Evolutionary conservation across 176 grass and related monocot species (phyloP).

Genomic region (Ananas comosus): DNA sequence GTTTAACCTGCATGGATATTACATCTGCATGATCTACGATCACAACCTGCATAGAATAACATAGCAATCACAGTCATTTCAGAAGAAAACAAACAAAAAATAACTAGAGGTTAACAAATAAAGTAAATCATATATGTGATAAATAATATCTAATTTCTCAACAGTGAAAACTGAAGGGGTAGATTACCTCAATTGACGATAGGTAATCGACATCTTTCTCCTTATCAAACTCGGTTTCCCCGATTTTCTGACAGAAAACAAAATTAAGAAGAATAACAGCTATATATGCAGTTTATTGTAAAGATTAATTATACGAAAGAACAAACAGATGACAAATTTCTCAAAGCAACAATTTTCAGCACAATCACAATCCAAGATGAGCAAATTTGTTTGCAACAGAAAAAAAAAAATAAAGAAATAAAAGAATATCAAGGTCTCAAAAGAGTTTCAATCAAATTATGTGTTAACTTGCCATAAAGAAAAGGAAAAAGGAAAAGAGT

Average conservation of each 20-base stretch:
- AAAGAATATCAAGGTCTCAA: background rate
- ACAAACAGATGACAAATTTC: background rate
- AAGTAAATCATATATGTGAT: slow-evolving; percentile 2
- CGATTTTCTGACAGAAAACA: slow-evolving; percentile 57
- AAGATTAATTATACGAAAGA: background rate
- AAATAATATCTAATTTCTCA: background rate
- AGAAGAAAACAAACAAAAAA: slow-evolving; percentile 1
- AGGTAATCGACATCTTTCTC: slow-evolving; percentile 85
- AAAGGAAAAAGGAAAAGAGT: too few species aligned
- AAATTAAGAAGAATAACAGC: slow-evolving; percentile 3
- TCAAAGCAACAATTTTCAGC: too few species aligned
- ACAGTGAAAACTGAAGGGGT: background rate
- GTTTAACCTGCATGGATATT: slow-evolving; percentile 78
- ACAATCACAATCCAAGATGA: background rate
- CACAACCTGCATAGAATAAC: slow-evolving; percentile 47
- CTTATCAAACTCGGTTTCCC: slow-evolving; percentile 59
- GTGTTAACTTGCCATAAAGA: too few species aligned
- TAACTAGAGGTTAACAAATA: slow-evolving; percentile 7
- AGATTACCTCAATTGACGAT: slow-evolving; percentile 75
- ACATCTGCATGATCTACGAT: slow-evolving; percentile 87
- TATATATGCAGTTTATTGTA: background rate
- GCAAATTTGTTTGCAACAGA: background rate
- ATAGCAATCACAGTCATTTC: slow-evolving; percentile 8
- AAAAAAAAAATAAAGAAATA: background rate
- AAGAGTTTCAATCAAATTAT: background rate